Conservation (phyloP, 129 eudicot genomes). For the Centaurea solstitialis region DNA sequence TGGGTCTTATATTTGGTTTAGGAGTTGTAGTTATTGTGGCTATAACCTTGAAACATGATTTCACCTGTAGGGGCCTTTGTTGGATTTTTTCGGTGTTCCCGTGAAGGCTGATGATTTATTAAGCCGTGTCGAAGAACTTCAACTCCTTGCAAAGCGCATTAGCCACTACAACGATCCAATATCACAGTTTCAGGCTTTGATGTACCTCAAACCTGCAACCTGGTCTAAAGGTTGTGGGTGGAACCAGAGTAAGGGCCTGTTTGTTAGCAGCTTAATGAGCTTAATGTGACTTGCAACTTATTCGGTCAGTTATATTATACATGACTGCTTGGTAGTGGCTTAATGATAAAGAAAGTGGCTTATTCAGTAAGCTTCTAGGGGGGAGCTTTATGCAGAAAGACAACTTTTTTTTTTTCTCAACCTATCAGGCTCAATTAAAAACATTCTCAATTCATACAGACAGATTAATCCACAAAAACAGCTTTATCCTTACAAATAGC, state of each 20-base stretch:
- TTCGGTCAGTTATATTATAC: too few relatives aligned
- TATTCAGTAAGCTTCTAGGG: too few relatives aligned
- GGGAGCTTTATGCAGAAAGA: too few relatives aligned
- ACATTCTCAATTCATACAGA: too few relatives aligned
- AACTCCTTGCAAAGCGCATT: constrained; percentile 87
- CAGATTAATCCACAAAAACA: too few relatives aligned
- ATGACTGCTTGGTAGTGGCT: too few relatives aligned
- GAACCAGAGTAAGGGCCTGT: constrained; percentile 78
- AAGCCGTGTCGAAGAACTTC: constrained; percentile 88
- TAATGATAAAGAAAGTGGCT: too few relatives aligned
- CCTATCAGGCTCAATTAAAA: too few relatives aligned
- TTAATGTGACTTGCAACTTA: too few relatives aligned
- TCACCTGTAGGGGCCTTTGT: constrained; percentile 67
- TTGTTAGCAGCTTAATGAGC: too few relatives aligned
- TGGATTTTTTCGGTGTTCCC: constrained; percentile 93
- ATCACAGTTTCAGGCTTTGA: constrained; percentile 84
- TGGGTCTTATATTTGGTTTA: constrained; percentile 19
- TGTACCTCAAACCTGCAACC: constrained; percentile 91
- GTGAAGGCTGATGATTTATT: constrained; percentile 92
- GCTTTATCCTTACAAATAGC: too few relatives aligned
- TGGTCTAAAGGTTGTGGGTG: constrained; percentile 99
- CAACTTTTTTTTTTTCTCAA: too few relatives aligned
- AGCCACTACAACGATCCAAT: constrained; percentile 77
- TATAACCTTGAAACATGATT: constrained; percentile 21
- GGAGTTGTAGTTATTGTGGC: constrained; percentile 14